A percentile compares a stretch with the other conserved stretches of the same genome.
Conservation (phyloP, 2,329 filamentous ascomycete genomes). For the Thielaviopsis euricoi region DNA sequence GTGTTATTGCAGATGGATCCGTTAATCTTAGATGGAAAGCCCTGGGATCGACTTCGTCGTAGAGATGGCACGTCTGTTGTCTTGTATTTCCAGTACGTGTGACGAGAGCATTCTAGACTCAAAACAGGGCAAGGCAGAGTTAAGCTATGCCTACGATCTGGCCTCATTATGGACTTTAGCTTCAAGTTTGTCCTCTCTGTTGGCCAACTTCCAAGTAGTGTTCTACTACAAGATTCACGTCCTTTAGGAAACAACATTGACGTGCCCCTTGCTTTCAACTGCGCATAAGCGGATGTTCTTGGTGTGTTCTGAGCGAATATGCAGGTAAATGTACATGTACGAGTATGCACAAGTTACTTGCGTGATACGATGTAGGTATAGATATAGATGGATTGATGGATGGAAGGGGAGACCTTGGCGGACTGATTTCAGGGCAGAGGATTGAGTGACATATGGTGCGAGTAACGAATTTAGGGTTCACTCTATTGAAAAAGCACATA, state of each 20-base stretch:
- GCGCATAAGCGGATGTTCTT: not conserved
- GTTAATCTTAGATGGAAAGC: not conserved
- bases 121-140: not conserved
- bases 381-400: too few relatives aligned
- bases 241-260: not conserved
- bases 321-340: not conserved
- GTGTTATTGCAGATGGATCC: not conserved
- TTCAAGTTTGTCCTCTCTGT: not conserved
- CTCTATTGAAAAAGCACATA: too few relatives aligned
- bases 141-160: not conserved
- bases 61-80: not conserved
- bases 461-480: too few relatives aligned
- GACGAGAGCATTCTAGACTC: not conserved
- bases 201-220: too few relatives aligned
- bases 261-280: not conserved
- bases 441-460: too few relatives aligned
- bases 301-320: not conserved
- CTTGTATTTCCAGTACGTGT: not conserved
- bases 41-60: not conserved
- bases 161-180: not conserved
- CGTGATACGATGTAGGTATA: too few relatives aligned
- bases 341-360: not conserved
- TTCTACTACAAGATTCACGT: too few relatives aligned
- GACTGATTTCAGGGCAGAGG: too few relatives aligned
- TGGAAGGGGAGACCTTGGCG: too few relatives aligned